A percentile compares a stretch with the other conserved stretches of the same genome.
Evolutionary conservation across 306 rosid species (phyloP).

Genomic region (Dalbergia cochinchinensis): DNA sequence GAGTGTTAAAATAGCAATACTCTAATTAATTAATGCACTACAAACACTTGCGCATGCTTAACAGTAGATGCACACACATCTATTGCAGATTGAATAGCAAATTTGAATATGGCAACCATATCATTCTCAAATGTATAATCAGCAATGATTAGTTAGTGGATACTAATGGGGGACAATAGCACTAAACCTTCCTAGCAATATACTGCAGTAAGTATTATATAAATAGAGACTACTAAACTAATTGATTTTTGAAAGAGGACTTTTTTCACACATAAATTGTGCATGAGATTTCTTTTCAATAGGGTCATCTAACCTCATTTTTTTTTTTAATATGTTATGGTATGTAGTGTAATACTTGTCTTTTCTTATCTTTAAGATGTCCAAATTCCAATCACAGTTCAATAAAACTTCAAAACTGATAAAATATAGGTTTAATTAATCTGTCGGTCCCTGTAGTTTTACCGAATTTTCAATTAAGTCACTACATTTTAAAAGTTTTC

Average conservation of each 20-base stretch:
- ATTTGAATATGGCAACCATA: not conserved
- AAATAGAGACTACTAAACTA: not conserved
- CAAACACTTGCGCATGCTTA: no score
- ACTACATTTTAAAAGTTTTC: no score
- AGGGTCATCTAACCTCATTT: constrained; percentile 50
- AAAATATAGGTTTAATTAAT: no score
- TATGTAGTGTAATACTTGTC: constrained; percentile 28
- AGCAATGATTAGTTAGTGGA: constrained; percentile 25
- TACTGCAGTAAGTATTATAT: not conserved
- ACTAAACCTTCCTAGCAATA: not conserved
- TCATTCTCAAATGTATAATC: not conserved
- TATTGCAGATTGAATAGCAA: not conserved
- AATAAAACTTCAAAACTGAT: constrained; percentile 32
- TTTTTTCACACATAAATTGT: not conserved
- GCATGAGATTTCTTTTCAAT: constrained; percentile 45
- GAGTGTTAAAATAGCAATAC: no score
- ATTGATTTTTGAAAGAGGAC: constrained; percentile 2
- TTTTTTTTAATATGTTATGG: constrained; percentile 41
- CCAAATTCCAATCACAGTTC: constrained; percentile 21
- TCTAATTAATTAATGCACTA: no score
- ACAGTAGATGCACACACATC: no score
- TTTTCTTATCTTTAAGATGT: constrained; percentile 50
- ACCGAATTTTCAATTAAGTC: no score
- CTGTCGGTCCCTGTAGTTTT: no score
- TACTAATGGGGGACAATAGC: constrained; percentile 41